Percentiles rank a stretch among this genome's conserved stretches.
Evolutionary conservation across 257 asterid genomes (phyloP).

Genomic region (Penstemon eatonii): DNA sequence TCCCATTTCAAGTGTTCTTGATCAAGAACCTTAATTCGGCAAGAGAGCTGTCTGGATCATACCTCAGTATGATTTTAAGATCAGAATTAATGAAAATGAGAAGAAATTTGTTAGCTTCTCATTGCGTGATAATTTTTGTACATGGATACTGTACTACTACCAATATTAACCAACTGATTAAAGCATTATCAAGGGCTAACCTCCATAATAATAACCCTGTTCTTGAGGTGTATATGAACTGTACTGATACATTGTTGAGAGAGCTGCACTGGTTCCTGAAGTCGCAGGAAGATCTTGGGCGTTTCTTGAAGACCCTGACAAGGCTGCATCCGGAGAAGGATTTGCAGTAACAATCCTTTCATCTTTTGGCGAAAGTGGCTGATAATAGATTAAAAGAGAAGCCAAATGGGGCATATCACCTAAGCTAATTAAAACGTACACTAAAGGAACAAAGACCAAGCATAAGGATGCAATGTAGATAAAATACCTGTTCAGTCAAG

Average conservation of each 20-base stretch:
- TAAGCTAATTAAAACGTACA: conserved; percentile 31
- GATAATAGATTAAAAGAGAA: conserved; percentile 42
- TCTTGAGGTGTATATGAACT: conserved; percentile 67
- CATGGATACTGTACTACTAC: conserved; percentile 3
- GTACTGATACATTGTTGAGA: conserved; percentile 45
- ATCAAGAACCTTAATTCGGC: conserved; percentile 19
- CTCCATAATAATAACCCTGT: conserved; percentile 76
- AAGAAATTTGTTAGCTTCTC: conserved; percentile 10
- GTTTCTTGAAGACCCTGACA: conserved; percentile 63
- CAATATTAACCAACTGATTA: conserved; percentile 22
- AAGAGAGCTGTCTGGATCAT: neutral
- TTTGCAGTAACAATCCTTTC: conserved; percentile 72
- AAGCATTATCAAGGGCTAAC: conserved; percentile 40
- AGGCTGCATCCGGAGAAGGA: conserved; percentile 64
- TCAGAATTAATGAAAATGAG: conserved; percentile 3
- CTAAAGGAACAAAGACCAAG: conserved; percentile 23
- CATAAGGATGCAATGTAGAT: conserved; percentile 8
- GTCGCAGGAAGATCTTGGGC: conserved; percentile 61
- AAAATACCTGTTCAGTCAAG: conserved; percentile 74
- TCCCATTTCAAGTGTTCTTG: neutral
- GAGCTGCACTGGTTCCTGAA: conserved; percentile 61
- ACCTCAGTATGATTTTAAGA: conserved; percentile 9
- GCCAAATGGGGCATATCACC: conserved; percentile 36
- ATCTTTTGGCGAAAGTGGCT: conserved; percentile 81
- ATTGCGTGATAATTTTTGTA: neutral